phyloP scores from a whole-genome alignment of 2,329 filamentous ascomycete genomes.

The Sclerotinia sclerotiorum region DNA sequence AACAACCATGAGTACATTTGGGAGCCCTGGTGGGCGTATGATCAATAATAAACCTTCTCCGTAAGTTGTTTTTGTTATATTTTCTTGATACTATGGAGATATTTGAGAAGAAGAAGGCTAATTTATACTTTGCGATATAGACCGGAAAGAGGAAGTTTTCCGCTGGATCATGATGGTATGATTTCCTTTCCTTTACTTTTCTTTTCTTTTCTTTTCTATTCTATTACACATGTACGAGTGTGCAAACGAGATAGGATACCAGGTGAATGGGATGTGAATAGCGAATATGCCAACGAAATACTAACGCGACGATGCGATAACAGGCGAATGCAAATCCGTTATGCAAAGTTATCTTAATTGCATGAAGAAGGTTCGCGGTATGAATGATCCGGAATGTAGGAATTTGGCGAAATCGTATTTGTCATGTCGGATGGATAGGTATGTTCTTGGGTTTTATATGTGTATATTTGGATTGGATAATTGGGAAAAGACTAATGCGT shows the following conservation, averaged over 20 bases:
- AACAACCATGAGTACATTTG: constrained; percentile 60
- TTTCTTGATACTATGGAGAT: background rate
- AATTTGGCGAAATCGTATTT: constrained; percentile 85
- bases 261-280: background rate
- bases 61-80: constrained; percentile 46
- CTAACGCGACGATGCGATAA: constrained; percentile 6
- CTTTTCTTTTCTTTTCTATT: no score
- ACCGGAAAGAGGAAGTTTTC: constrained; percentile 89
- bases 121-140: constrained; percentile 46
- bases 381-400: constrained; percentile 85
- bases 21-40: constrained; percentile 66
- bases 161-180: constrained; percentile 87
- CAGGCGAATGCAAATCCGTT: constrained; percentile 88
- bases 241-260: background rate
- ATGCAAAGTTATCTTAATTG: constrained; percentile 85
- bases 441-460: constrained; percentile 40
- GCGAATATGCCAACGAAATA: constrained; percentile 17
- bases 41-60: constrained; percentile 67
- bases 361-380: constrained; percentile 78
- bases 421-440: constrained; percentile 92
- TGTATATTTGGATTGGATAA: no score
- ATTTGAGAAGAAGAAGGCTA: constrained; percentile 11
- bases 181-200: constrained; percentile 5
- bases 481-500: background rate
- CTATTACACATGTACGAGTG: background rate